Evolutionary conservation across 768 basidiomycete species (phyloP).

Genomic region (Boletus rex-veris): DNA sequence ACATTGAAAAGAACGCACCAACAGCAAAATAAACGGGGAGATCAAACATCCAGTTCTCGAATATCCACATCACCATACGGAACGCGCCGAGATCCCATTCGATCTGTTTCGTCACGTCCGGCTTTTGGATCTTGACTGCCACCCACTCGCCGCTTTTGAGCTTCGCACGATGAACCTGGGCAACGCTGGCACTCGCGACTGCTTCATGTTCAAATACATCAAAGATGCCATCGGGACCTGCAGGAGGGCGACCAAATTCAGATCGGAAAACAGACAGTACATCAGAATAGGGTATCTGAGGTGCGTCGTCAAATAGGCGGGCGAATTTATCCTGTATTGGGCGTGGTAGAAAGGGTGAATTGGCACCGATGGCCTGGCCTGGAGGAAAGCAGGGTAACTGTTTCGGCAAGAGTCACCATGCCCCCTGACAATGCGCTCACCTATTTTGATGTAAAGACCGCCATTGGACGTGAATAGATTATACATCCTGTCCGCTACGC

Average conservation of each 20-base stretch:
- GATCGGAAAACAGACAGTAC: constrained; percentile 62
- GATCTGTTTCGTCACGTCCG: constrained; percentile 80
- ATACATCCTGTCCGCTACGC: constrained; percentile 76
- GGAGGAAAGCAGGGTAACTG: not conserved
- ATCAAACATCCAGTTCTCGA: constrained; percentile 78
- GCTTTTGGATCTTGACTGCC: constrained; percentile 93
- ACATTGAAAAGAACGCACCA: constrained; percentile 40
- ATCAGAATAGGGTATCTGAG: constrained; percentile 72
- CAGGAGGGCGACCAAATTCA: constrained; percentile 65
- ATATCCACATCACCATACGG: constrained; percentile 73
- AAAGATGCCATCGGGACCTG: constrained; percentile 71
- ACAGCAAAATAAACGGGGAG: constrained; percentile 80
- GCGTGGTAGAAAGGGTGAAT: constrained; percentile 79
- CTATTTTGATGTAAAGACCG: constrained; percentile 83
- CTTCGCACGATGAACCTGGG: constrained; percentile 86
- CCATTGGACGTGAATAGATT: constrained; percentile 79
- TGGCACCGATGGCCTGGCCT: constrained; percentile 80
- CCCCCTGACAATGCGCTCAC: constrained; percentile 29
- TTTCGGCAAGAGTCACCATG: not conserved
- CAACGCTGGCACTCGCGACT: constrained; percentile 85
- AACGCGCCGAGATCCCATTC: constrained; percentile 78
- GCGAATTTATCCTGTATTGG: constrained; percentile 82
- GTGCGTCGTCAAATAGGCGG: constrained; percentile 84
- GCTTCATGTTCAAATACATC: constrained; percentile 73
- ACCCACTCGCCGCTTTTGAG: constrained; percentile 60